Conservation (phyloP, 2,329 filamentous ascomycete species). For the Ceratocystis cubensis region DNA sequence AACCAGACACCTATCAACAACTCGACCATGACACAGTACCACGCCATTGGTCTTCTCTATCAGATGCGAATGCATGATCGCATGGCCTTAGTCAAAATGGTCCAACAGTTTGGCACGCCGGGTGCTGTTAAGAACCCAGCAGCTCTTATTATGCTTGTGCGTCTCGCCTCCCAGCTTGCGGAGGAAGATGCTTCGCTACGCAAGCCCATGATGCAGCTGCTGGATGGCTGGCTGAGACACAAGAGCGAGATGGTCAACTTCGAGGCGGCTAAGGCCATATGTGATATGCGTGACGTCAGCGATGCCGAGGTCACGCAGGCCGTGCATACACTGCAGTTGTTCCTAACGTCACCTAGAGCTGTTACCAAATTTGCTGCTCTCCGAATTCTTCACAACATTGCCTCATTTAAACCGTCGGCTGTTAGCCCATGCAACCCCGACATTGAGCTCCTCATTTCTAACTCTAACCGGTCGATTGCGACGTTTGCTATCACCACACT, state of each 20-base stretch:
- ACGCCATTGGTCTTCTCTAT: conserved; percentile 92
- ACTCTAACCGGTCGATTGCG: conserved; percentile 91
- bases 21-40: conserved; percentile 96
- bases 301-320: conserved; percentile 85
- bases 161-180: conserved; percentile 82
- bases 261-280: conserved; percentile 95
- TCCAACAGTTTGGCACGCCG: conserved; percentile 91
- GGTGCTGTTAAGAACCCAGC: conserved; percentile 92
- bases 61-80: conserved; percentile 96
- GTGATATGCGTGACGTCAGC: conserved; percentile 83
- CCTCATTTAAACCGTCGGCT: conserved; percentile 86
- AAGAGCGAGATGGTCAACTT: conserved; percentile 99
- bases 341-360: conserved; percentile 86
- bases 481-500: conserved; percentile 97
- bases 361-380: conserved; percentile 97
- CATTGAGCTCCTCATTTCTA: conserved; percentile 92
- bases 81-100: conserved; percentile 99
- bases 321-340: conserved; percentile 88
- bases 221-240: conserved; percentile 92
- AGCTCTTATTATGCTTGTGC: conserved; percentile 81
- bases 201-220: conserved; percentile 91
- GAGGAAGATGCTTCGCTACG: conserved; percentile 82
- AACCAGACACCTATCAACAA: conserved; percentile 70
- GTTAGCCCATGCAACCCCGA: conserved; percentile 93
- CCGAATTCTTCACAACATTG: conserved; percentile 89